Evolutionary conservation across 257 asterid genomes (phyloP), one percentile per base, ranked within the genome.

Genomic region (Nicotiana noctiflora): DNA sequence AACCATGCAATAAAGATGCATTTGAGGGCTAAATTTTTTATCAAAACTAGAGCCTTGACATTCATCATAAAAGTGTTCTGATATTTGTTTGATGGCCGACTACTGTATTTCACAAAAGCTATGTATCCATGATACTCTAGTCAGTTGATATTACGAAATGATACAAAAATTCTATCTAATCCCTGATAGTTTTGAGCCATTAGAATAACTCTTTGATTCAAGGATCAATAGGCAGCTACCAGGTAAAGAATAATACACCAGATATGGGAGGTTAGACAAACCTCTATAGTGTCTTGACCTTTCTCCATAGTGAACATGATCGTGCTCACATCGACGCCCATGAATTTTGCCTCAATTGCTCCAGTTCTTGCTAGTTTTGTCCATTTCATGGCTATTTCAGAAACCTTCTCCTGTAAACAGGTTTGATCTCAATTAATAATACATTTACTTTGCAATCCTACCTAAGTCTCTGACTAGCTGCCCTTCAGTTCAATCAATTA

Each of bases 361-460:
- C 99, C 98, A 0, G 98, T 94, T 86, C 93, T 89, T 75, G 97
- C 95, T 70, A 94, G 87, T 78, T 87, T 90, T 64, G 91, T 86
- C 99, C 99, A 95, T 84, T 87, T 93, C 94, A 68, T 89, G 37
- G 98, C 95, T 10, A 90, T 88, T 84, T 96, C 97, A 44, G 97
- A 57, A 44, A 92, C 90, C 83, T 53, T 84, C 6, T 91, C 96
- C 99, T 96, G 88, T 34, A 60, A 44, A 65, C 34, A 31, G 23
- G 34, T 49, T 23, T 8, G 23, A 70, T 49, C 29, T 21, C 75
- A 56, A 56, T 56, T 17, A 49, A 44, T 52, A 25, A 44, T 31
- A 27, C 34, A 19, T 37, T 40, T 68, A 70, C 57, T 70, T 44
- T 19, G 55, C 77, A 40, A 19, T 19, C 34, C 77, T 68, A 4